Percentiles rank a stretch among this genome's conserved stretches.
These are phyloP conservation scores for Daldinia concentrica DNA, from an alignment of 495 filamentous ascomycete species.

Conservation along the genomic window DNA sequence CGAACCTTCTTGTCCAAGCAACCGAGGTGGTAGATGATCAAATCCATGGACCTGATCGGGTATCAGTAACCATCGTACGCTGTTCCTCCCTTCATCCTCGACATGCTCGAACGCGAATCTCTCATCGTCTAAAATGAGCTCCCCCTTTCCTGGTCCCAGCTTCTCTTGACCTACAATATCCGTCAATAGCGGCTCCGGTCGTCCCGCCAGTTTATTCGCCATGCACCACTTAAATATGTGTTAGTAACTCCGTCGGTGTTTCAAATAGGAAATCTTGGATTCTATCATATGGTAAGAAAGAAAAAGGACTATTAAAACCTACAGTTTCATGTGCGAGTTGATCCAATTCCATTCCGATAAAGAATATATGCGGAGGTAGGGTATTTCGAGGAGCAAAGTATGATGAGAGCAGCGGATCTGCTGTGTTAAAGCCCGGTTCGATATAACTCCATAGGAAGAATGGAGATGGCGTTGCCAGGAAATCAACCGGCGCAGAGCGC, in stretches of 20 bases:
- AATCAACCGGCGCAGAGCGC: conserved; percentile 40
- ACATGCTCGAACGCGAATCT: conserved; percentile 48
- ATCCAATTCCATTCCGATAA: conserved; percentile 65
- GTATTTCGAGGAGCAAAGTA: conserved; percentile 40
- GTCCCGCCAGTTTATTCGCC: conserved; percentile 46
- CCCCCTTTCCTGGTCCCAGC: conserved; percentile 30
- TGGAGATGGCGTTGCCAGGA: conserved; percentile 25
- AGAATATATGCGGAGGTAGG: conserved; percentile 51
- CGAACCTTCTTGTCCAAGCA: conserved; percentile 37
- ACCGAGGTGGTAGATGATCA: conserved; percentile 33
- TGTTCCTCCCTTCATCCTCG: conserved; percentile 35
- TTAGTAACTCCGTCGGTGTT: neutral
- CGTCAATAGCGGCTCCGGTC: conserved; percentile 39
- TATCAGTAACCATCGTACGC: conserved; percentile 52
- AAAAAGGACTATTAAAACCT: neutral
- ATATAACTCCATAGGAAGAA: conserved; percentile 52
- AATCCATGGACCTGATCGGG: conserved; percentile 54
- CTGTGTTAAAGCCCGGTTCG: conserved; percentile 19
- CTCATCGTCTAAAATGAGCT: conserved; percentile 46
- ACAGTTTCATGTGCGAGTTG: conserved; percentile 46
- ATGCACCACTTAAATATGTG: conserved; percentile 42
- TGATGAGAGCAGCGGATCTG: conserved; percentile 48
- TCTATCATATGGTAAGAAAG: neutral
- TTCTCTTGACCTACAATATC: conserved; percentile 38
- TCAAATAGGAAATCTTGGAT: neutral